A percentile compares a stretch with the other conserved stretches of the same genome.
These are phyloP conservation scores for Ceratocystis lukuohia DNA, from an alignment of 2,329 filamentous ascomycete genomes.

Conservation along the genomic window DNA sequence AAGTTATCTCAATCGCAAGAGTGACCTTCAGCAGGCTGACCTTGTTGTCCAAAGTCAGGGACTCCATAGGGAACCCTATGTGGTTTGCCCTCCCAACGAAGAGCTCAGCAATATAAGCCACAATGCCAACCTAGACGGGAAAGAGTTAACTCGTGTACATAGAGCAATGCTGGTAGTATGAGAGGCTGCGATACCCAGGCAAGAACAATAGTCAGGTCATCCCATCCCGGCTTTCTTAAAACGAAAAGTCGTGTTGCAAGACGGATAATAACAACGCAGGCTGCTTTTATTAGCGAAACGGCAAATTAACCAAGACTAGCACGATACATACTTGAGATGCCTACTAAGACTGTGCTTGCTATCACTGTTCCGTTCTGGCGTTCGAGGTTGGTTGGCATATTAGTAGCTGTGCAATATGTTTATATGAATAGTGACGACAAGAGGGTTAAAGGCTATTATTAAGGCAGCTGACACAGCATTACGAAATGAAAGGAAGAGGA, in stretches of 20 bases:
- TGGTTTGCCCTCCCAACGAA: conserved; percentile 21
- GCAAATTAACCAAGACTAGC: neutral
- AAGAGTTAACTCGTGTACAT: neutral
- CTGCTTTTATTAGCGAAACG: conserved; percentile 11
- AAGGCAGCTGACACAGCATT: neutral
- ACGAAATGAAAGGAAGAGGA: neutral
- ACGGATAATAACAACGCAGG: conserved; percentile 19
- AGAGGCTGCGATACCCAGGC: conserved; percentile 18
- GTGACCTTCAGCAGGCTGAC: conserved; percentile 22
- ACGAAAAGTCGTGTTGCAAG: conserved; percentile 19
- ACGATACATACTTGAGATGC: conserved; percentile 18
- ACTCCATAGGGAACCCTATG: conserved; percentile 21
- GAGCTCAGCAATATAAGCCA: conserved; percentile 22
- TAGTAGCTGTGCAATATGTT: neutral
- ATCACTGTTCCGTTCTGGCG: conserved; percentile 22
- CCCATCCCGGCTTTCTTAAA: conserved; percentile 21
- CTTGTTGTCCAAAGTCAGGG: conserved; percentile 21
- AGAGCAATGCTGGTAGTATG: no score
- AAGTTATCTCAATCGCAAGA: conserved; percentile 30
- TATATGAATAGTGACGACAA: neutral
- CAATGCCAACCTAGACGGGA: neutral
- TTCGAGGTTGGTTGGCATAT: conserved; percentile 21
- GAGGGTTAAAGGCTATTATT: neutral
- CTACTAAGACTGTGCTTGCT: conserved; percentile 20
- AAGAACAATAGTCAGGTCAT: conserved; percentile 21